Conservation (phyloP, 2,329 filamentous ascomycete species). For the Penicillium expansum region DNA sequence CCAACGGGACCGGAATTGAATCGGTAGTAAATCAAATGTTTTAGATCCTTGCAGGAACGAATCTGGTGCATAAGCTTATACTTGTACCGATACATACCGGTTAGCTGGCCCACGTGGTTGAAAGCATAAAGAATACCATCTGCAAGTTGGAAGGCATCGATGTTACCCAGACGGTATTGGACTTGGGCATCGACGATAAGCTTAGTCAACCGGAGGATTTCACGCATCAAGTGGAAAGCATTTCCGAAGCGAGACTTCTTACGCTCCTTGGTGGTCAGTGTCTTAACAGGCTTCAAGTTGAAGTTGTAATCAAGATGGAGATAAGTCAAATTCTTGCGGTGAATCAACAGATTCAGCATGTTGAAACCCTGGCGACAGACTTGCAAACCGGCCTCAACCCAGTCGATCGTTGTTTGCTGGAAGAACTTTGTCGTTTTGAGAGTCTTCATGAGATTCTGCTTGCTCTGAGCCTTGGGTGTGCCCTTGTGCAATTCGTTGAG, state of each 20-base stretch:
- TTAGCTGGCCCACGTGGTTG: constrained; percentile 97
- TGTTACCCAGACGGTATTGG: constrained; percentile 94
- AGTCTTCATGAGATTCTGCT: constrained; percentile 84
- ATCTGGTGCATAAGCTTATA: constrained; percentile 99
- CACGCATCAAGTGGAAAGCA: constrained; percentile 97
- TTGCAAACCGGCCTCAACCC: constrained; percentile 97
- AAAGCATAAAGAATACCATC: constrained; percentile 99
- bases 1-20: constrained; percentile 97
- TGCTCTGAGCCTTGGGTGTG: constrained; percentile 91
- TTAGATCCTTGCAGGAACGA: constrained; percentile 96
- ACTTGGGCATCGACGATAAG: constrained; percentile 98
- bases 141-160: constrained; percentile 96
- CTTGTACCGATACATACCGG: constrained; percentile 99
- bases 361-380: constrained; percentile 98
- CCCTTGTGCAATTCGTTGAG: constrained; percentile 96
- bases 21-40: constrained; percentile 98
- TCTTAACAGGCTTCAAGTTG: constrained; percentile 98
- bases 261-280: constrained; percentile 94
- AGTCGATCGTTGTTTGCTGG: constrained; percentile 98
- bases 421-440: constrained; percentile 98
- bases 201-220: constrained; percentile 93
- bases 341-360: constrained; percentile 96
- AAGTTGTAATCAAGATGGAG: constrained; percentile 99
- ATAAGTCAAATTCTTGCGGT: constrained; percentile 97
- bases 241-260: constrained; percentile 99